These are phyloP conservation scores for Colletotrichum godetiae DNA, from an alignment of 2,329 filamentous ascomycete species.

Conservation along the genomic window DNA sequence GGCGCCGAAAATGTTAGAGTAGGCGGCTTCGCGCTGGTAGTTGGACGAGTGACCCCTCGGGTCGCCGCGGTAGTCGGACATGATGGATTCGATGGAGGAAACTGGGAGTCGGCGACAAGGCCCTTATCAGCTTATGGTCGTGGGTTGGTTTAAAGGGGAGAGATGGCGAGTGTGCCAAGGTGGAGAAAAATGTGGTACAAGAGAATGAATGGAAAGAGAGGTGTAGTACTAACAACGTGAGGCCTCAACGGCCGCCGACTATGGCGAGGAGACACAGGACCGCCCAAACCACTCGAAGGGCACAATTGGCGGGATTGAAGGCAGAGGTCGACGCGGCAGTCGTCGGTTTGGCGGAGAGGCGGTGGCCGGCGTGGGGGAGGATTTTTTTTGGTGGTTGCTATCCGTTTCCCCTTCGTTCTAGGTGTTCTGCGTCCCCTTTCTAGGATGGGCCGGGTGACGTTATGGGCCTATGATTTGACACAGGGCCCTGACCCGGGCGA, in stretches of 20 bases:
- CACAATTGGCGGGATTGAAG: conserved; percentile 5
- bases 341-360: background rate
- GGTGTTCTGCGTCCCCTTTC: conserved; percentile 31
- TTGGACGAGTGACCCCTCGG: conserved; percentile 63
- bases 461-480: conserved; percentile 32
- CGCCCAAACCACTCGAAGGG: conserved; percentile 16
- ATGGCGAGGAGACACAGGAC: conserved; percentile 34
- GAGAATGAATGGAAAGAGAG: conserved; percentile 23
- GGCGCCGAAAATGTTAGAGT: conserved; percentile 94
- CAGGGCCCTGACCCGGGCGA: conserved; percentile 28
- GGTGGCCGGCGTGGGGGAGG: conserved; percentile 19
- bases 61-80: conserved; percentile 69
- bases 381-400: conserved; percentile 28
- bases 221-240: conserved; percentile 35
- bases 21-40: conserved; percentile 90
- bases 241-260: conserved; percentile 39
- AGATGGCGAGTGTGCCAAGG: conserved; percentile 35
- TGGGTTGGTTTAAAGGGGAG: conserved; percentile 31
- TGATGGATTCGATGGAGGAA: conserved; percentile 47
- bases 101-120: conserved; percentile 44
- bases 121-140: conserved; percentile 29
- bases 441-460: conserved; percentile 33
- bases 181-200: conserved; percentile 37
- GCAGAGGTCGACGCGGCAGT: conserved; percentile 5
- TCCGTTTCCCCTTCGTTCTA: conserved; percentile 34